Conservation (phyloP, 2,329 filamentous ascomycete species). For the Neodidymelliopsis sp. region DNA sequence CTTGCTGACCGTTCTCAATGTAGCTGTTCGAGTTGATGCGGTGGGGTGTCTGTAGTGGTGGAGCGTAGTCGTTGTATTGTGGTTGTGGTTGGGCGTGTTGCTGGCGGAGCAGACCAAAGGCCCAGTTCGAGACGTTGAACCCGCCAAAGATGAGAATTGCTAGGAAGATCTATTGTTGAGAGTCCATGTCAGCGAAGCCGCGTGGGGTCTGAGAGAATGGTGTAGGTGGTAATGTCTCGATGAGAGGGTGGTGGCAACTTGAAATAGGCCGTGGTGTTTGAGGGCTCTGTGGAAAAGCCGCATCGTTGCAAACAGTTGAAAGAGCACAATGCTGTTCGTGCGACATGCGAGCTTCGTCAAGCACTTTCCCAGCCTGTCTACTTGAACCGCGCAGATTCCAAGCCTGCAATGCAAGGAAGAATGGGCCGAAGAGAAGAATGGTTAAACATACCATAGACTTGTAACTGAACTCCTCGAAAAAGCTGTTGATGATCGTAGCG, state of each 20-base stretch:
- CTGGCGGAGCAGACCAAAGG: conserved; percentile 63
- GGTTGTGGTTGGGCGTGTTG: conserved; percentile 39
- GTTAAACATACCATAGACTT: conserved; percentile 70
- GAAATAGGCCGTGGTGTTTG: not conserved
- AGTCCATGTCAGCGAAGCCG: conserved; percentile 20
- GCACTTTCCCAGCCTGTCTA: not conserved
- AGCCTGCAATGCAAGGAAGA: not conserved
- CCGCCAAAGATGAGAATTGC: conserved; percentile 58
- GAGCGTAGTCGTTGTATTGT: conserved; percentile 30
- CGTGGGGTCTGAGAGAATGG: not conserved
- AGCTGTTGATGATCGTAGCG: conserved; percentile 91
- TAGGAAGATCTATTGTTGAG: conserved; percentile 53
- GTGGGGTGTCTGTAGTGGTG: conserved; percentile 43
- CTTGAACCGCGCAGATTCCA: not conserved
- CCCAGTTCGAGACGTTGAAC: conserved; percentile 66
- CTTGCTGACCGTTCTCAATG: conserved; percentile 27
- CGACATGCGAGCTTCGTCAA: not conserved
- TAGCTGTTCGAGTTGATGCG: conserved; percentile 32
- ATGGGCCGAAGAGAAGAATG: conserved; percentile 15
- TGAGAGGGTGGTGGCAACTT: not conserved
- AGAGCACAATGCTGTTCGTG: not conserved
- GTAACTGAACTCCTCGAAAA: conserved; percentile 87
- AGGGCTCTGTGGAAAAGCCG: not conserved
- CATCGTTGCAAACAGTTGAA: not conserved
- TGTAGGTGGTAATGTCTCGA: not conserved